Base-by-base conservation (phyloP, 495 filamentous ascomycete species). In the Ascodesmis nigricans region DNA sequence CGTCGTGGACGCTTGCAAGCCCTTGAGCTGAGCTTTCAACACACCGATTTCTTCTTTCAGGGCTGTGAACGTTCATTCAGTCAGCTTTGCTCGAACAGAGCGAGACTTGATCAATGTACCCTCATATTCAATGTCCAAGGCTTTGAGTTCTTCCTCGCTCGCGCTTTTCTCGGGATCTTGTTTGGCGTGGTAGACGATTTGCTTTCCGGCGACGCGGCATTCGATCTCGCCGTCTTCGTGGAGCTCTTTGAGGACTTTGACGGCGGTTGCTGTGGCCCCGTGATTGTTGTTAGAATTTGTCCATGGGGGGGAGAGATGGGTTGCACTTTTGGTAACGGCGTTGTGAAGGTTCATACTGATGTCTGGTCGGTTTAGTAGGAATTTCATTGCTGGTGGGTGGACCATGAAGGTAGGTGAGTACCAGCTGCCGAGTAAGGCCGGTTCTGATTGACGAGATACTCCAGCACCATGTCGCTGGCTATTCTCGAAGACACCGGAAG, bases 271-370 rank as follows among this genome's bases (percentile, higher is more conserved):
- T 50, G 21, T 41, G 18, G 14, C 17, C 33, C 8, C 21, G 10
- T 14, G 14, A 43, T 21, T 43, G 34, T 24, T 18, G 22, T 24
- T 27, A 21, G 22, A 9, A 6, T n/a, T n/a, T n/a, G n/a, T n/a
- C n/a, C n/a, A n/a, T n/a, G n/a, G n/a, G n/a, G n/a, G n/a, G n/a
- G n/a, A n/a, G n/a, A n/a, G n/a, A n/a, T n/a, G n/a, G n/a, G n/a
- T 25, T 6, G 6, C 11, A 52, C 48, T 32, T 43, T 52, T 52
- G 24, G 48, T 52, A 30, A 52, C 47, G 25, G 41, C 44, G 34
- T 52, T 50, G 23, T 52, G 49, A 28, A 52, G 40, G 24, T 52
- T 52, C 8, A 48, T 32, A 40, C 49, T 46, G 4, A 52, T 38
- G 19, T 52, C 49, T 49, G 20, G 9, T 20, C 3, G 5, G 9